phyloP scores from a whole-genome alignment of 2,329 filamentous ascomycete genomes.

The Fusarium udum region DNA sequence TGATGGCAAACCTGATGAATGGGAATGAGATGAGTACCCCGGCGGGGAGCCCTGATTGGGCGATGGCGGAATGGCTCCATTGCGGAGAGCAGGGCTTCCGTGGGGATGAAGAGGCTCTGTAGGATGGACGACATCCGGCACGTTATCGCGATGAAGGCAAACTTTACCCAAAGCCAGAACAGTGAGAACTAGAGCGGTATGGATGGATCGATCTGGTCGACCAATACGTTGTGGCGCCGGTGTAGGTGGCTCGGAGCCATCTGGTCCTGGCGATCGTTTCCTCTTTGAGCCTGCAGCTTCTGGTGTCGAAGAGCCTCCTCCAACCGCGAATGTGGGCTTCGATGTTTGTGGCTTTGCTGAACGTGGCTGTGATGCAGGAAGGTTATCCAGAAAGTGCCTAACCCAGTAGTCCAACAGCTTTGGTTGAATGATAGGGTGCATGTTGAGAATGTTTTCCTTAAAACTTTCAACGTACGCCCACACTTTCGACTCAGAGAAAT shows the following conservation, averaged over 20 bases:
- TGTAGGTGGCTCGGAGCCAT: slow-evolving; percentile 47
- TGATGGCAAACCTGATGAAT: slow-evolving; percentile 61
- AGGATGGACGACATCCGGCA: slow-evolving; percentile 65
- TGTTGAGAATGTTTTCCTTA: slow-evolving; percentile 69
- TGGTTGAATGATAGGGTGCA: slow-evolving; percentile 71
- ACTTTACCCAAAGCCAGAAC: slow-evolving; percentile 90
- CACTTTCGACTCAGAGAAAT: slow-evolving; percentile 62
- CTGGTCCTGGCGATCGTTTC: slow-evolving; percentile 62
- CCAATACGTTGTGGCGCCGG: slow-evolving; percentile 52
- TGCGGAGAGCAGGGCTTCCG: slow-evolving; percentile 54
- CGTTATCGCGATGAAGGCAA: slow-evolving; percentile 64
- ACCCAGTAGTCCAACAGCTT: slow-evolving; percentile 63
- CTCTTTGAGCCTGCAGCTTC: slow-evolving; percentile 58
- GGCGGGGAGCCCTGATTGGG: slow-evolving; percentile 67
- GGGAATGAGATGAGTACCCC: slow-evolving; percentile 54
- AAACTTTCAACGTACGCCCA: slow-evolving; percentile 65
- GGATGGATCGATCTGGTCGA: slow-evolving; percentile 72
- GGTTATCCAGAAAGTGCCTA: slow-evolving; percentile 59
- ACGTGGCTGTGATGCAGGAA: slow-evolving; percentile 50
- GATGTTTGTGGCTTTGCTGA: slow-evolving; percentile 43
- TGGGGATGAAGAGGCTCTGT: slow-evolving; percentile 46
- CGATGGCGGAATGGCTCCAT: slow-evolving; percentile 60
- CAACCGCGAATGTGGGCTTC: slow-evolving; percentile 48
- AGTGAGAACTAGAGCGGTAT: slow-evolving; percentile 83
- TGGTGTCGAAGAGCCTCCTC: slow-evolving; percentile 38